A percentile compares a stretch with the other conserved stretches of the same genome.
These are phyloP conservation scores for Multifurca ochricompacta DNA, from an alignment of 768 basidiomycete species.

Conservation along the genomic window DNA sequence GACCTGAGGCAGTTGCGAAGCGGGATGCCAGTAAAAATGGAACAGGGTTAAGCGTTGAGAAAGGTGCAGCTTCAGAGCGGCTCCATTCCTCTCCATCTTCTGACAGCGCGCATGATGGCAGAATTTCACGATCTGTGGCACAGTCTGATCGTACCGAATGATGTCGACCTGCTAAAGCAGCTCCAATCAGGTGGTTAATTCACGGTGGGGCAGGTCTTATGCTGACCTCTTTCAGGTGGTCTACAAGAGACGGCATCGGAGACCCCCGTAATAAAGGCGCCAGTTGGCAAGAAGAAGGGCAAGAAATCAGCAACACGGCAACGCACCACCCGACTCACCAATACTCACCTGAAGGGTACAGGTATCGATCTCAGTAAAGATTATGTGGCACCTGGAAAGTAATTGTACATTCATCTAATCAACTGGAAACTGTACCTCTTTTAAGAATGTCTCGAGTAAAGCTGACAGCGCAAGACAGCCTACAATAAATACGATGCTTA, in stretches of 20 bases:
- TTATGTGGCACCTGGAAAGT: constrained; percentile 37
- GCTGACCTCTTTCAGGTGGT: constrained; percentile 45
- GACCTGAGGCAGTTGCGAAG: constrained; percentile 10
- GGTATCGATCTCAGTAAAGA: constrained; percentile 74
- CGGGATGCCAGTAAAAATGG: constrained; percentile 41
- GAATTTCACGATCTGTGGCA: constrained; percentile 90
- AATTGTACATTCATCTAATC: too few species aligned
- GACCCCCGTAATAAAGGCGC: constrained; percentile 44
- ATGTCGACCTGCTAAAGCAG: constrained; percentile 72
- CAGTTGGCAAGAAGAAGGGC: constrained; percentile 64
- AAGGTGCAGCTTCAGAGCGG: constrained; percentile 44
- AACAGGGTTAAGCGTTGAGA: constrained; percentile 67
- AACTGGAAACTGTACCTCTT: too few species aligned
- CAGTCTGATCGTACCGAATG: constrained; percentile 73
- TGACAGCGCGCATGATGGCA: constrained; percentile 26
- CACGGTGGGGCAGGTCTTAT: background rate
- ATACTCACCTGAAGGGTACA: constrained; percentile 77
- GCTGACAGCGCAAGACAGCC: too few species aligned
- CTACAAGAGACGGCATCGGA: constrained; percentile 72
- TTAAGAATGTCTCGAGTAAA: too few species aligned
- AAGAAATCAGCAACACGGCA: constrained; percentile 66
- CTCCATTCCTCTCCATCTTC: background rate
- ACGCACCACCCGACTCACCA: constrained; percentile 77
- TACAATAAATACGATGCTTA: too few species aligned
- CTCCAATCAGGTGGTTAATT: constrained; percentile 55